Conservation (phyloP, 163 green algal species). For the Chlamydomonas reinhardtii region DNA sequence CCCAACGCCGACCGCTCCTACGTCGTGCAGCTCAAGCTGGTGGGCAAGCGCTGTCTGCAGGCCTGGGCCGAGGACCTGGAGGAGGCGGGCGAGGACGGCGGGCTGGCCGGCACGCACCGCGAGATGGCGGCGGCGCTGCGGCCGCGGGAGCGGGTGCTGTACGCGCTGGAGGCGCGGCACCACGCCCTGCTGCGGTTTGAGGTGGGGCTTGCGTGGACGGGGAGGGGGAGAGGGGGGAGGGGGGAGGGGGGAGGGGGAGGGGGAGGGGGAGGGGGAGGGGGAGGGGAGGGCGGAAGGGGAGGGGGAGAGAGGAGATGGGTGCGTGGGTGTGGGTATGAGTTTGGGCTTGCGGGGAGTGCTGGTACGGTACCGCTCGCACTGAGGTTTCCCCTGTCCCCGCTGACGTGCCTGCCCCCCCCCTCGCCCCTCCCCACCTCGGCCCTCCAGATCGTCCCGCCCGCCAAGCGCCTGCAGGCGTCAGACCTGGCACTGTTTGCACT, state of each 20-base stretch:
- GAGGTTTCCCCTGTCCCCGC: no score
- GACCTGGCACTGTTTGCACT: slow-evolving; percentile 22
- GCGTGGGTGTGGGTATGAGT: no score
- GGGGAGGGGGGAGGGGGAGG: not conserved
- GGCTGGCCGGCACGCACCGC: not conserved
- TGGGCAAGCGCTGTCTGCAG: not conserved
- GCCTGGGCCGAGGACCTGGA: slow-evolving; percentile 1
- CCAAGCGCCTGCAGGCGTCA: not conserved
- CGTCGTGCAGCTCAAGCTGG: slow-evolving; percentile 36
- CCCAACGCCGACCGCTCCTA: not conserved
- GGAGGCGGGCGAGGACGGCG: no score
- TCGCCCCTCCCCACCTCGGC: not conserved
- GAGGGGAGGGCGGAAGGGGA: no score
- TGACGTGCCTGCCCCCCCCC: no score
- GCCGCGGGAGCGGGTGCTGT: slow-evolving; percentile 24
- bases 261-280: not conserved
- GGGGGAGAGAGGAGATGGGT: no score
- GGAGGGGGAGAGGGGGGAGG: not conserved
- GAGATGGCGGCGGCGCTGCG: slow-evolving; percentile 6
- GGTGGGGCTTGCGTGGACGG: no score
- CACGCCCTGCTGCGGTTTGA: slow-evolving; percentile 13
- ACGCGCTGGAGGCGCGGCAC: slow-evolving; percentile 7
- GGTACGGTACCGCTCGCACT: no score
- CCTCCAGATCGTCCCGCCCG: not conserved
- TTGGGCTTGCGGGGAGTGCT: no score